A percentile compares a stretch with the other conserved stretches of the same genome.
phyloP scores from a whole-genome alignment of 75 land plant species.

The Isoetes taiwanensis region DNA sequence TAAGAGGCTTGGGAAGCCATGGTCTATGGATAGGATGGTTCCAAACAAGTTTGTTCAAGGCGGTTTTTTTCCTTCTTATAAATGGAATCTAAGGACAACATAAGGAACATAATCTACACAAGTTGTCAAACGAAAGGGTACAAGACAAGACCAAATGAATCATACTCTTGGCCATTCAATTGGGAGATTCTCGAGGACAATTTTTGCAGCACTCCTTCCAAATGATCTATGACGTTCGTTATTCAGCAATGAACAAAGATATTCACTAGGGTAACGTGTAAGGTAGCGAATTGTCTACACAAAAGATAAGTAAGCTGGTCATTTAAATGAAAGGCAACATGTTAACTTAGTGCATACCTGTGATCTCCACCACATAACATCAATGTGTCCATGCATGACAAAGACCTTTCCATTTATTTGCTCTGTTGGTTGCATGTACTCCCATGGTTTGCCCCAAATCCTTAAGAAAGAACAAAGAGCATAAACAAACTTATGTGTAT shows the following conservation, averaged over 20 bases:
- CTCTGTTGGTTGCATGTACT: constrained; percentile 65
- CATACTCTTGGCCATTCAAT: constrained; percentile 19
- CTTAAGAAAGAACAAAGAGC: too few relatives aligned
- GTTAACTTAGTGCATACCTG: constrained; percentile 35
- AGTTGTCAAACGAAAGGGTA: background rate
- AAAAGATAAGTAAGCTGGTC: background rate
- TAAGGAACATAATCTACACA: background rate
- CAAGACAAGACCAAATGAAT: too few relatives aligned
- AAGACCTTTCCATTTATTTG: constrained; percentile 53
- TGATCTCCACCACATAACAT: constrained; percentile 83
- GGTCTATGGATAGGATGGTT: constrained; percentile 46
- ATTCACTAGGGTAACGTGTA: constrained; percentile 64
- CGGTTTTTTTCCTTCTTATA: too few relatives aligned
- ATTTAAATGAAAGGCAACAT: too few relatives aligned
- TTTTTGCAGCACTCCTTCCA: constrained; percentile 57
- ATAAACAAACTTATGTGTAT: too few relatives aligned
- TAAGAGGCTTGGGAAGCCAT: constrained; percentile 64
- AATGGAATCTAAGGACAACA: background rate
- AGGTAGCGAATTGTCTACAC: constrained; percentile 38
- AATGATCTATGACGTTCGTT: constrained; percentile 68
- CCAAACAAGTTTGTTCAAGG: constrained; percentile 58
- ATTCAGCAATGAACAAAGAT: constrained; percentile 54
- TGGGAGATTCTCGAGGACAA: constrained; percentile 28
- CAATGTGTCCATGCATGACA: constrained; percentile 45
- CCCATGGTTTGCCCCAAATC: constrained; percentile 77